Evolutionary conservation across 192 early-diverging fungal species (phyloP), one percentile per base, ranked within the genome.

Genomic region (Coemansia interrupta): DNA sequence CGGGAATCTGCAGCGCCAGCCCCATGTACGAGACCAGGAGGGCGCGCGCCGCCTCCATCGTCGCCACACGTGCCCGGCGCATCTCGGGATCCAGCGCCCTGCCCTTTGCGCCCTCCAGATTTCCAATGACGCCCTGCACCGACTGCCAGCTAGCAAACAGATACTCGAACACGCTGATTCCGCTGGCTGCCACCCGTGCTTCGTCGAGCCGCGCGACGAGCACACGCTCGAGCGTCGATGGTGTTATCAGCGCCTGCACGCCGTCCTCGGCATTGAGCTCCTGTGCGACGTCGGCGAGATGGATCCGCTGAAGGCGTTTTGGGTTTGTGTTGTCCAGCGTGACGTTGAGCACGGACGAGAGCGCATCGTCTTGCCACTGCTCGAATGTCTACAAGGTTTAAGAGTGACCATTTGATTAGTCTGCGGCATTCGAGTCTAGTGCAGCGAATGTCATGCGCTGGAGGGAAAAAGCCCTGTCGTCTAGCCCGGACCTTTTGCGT

Each of bases 21-120:
- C 90, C 90, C 48, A 83, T 82, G 66, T 97, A 98, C 48, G 88
- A 93, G 2, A 96, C 79, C 17, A 96, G 58, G 47, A 97, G 53
- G 0, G 38, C 72, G 43, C 84, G 80, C 10, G 83, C 72, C 14
- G 72, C 61, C 36, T 84, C 74, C 56, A 98, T 48, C 6, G 80
- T 80, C 10, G 51, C 54, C 5, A 89, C 42, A 5, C 95, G 84
- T n/a, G 80, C 61, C 26, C 82, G 66, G 0, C 88, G 70, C 19
- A 83, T 80, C 3, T 66, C 51, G 12, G 78, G 49, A 4, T 89
- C 84, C 0, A 90, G 73, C 2, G 71, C 77, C 79, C 82, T 73
- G 41, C 65, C 58, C 38, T 51, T 53, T 26, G 66, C 57, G 24
- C 73, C 62, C 10, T 80, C 56, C 18, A 91, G 66, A 17, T 84